A percentile compares a stretch with the other conserved stretches of the same genome.
Conservation (phyloP, 1,139 yeast genomes). For the Blastobotrys arbuscula region DNA sequence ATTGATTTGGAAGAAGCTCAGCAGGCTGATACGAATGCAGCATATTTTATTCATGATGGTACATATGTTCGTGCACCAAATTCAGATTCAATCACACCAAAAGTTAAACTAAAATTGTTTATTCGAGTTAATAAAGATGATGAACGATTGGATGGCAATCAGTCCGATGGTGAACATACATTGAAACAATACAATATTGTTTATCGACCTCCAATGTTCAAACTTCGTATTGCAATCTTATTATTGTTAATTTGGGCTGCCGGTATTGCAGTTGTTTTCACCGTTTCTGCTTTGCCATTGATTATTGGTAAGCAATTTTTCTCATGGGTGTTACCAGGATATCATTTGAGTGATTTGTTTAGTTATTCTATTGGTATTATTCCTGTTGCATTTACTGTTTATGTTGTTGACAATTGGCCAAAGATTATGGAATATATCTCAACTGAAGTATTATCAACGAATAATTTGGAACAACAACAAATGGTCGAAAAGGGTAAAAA, state of each 20-base stretch:
- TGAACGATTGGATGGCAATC: constrained; percentile 46
- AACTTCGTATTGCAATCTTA: constrained; percentile 50
- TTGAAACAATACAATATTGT: constrained; percentile 68
- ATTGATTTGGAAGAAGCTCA: constrained; percentile 46
- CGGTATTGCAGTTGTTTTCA: constrained; percentile 45
- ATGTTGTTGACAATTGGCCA: constrained; percentile 16
- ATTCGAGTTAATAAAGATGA: constrained; percentile 82
- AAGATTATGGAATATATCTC: constrained; percentile 4
- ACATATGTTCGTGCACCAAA: constrained; percentile 80
- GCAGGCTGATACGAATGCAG: constrained; percentile 17
- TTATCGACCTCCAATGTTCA: constrained; percentile 79
- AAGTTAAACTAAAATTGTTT: constrained; percentile 60
- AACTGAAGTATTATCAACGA: background rate
- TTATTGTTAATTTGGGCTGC: constrained; percentile 64
- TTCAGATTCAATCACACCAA: constrained; percentile 59
- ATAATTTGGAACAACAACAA: background rate
- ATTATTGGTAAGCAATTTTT: constrained; percentile 25
- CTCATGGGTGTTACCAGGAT: background rate
- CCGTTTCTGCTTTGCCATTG: constrained; percentile 30
- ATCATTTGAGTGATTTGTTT: constrained; percentile 12
- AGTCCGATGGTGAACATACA: constrained; percentile 37
- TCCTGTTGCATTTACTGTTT: constrained; percentile 15
- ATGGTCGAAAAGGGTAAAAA: background rate
- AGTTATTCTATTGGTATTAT: constrained; percentile 17
- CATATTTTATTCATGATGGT: constrained; percentile 56